phyloP scores from a whole-genome alignment of 208 protist species.

The Trichomonas tenax region DNA sequence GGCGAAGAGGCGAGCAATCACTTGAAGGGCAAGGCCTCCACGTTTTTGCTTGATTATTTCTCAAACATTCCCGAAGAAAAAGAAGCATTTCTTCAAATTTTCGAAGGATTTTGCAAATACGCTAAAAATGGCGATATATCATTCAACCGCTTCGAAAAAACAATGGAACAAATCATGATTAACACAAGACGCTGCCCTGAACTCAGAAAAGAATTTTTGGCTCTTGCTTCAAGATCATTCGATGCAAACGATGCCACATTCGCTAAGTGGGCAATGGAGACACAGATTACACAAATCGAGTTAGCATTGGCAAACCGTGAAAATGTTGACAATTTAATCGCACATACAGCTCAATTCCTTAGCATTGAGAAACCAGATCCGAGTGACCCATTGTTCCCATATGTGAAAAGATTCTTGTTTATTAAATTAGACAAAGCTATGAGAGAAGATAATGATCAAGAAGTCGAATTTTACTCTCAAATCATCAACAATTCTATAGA shows the following conservation, averaged over 20 bases:
- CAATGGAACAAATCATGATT: neutral
- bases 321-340: neutral
- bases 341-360: neutral
- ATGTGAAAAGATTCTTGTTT: neutral
- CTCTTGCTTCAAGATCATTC: neutral
- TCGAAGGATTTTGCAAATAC: neutral
- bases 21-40: neutral
- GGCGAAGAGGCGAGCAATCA: neutral
- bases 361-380: neutral
- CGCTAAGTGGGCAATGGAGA: neutral
- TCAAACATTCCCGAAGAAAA: neutral
- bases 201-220: neutral
- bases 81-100: neutral
- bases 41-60: neutral
- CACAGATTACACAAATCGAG: neutral
- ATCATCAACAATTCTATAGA: neutral
- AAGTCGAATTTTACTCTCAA: neutral
- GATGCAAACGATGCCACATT: neutral
- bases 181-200: neutral
- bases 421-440: neutral
- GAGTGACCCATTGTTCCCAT: neutral
- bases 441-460: neutral
- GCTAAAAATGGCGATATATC: neutral
- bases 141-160: neutral
- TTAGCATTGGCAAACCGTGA: neutral